A percentile compares a stretch with the other conserved stretches of the same genome.
phyloP scores from a whole-genome alignment of 176 grass and related monocot genomes.

The Carex parvula region DNA sequence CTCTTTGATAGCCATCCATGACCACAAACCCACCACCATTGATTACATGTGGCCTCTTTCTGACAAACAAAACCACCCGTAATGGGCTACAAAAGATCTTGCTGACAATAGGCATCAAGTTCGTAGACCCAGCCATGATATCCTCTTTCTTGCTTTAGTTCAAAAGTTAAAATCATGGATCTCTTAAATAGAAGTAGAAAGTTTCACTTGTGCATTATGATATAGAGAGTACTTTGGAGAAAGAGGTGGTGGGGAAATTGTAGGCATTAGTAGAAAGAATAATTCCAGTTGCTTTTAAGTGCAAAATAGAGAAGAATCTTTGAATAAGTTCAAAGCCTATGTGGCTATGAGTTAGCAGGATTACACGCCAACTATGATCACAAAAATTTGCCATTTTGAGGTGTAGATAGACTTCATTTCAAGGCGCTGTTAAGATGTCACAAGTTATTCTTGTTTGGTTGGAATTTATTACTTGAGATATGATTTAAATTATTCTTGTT shows the following conservation, averaged over 20 bases:
- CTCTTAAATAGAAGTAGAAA: background rate
- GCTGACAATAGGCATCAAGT: conserved; percentile 61
- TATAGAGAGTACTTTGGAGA: conserved; percentile 28
- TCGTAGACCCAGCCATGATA: conserved; percentile 45
- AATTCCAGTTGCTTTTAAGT: conserved; percentile 4
- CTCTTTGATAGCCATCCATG: conserved; percentile 44
- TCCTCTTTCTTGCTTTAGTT: conserved; percentile 19
- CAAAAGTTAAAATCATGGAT: conserved; percentile 15
- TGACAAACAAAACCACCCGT: conserved; percentile 52
- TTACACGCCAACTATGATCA: background rate
- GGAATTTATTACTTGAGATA: too few species aligned
- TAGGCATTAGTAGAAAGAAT: conserved; percentile 19
- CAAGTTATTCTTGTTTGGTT: too few species aligned
- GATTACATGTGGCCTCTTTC: conserved; percentile 48
- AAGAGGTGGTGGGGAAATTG: conserved; percentile 19
- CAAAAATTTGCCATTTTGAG: background rate
- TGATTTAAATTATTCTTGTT: too few species aligned
- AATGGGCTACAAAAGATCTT: conserved; percentile 70
- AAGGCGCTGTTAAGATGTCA: background rate
- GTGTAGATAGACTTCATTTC: background rate
- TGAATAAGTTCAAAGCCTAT: conserved; percentile 32
- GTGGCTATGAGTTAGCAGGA: background rate
- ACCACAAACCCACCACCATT: conserved; percentile 78
- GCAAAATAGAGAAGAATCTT: conserved; percentile 52
- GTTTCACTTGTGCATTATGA: conserved; percentile 6